phyloP scores from a whole-genome alignment of 257 asterid genomes.

The Solanum sejunctum region DNA sequence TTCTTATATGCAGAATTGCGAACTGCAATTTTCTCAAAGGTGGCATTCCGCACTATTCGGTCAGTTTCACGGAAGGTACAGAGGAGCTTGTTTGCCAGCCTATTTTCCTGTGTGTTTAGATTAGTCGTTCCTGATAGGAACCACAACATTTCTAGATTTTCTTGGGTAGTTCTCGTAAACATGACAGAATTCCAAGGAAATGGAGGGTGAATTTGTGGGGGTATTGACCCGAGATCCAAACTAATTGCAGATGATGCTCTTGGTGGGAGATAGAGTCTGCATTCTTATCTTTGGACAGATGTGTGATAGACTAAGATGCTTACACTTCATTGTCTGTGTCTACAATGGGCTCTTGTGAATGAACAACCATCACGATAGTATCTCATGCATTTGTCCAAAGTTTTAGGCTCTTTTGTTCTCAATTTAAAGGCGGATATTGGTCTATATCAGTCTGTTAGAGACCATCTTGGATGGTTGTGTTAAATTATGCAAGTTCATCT shows the following conservation, averaged over 20 bases:
- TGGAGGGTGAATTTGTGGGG: neutral
- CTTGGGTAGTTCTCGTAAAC: neutral
- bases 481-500: neutral
- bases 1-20: constrained; percentile 50
- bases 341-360: neutral
- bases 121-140: neutral
- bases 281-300: neutral
- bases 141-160: neutral
- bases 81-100: neutral
- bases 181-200: neutral
- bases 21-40: constrained; percentile 94
- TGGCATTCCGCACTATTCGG: constrained; percentile 83
- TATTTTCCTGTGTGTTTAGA: neutral
- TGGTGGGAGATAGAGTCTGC: neutral
- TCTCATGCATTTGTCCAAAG: neutral
- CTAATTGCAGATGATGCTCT: neutral
- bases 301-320: neutral
- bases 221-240: neutral
- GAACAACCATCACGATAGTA: neutral
- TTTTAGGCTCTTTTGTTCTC: neutral
- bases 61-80: constrained; percentile 85
- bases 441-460: neutral
- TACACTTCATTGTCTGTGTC: neutral
- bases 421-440: neutral
- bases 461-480: neutral